A percentile compares a stretch with the other conserved stretches of the same genome.
Evolutionary conservation across 345 rosid genomes (phyloP).

Genomic region (Pelargonium nanum): DNA sequence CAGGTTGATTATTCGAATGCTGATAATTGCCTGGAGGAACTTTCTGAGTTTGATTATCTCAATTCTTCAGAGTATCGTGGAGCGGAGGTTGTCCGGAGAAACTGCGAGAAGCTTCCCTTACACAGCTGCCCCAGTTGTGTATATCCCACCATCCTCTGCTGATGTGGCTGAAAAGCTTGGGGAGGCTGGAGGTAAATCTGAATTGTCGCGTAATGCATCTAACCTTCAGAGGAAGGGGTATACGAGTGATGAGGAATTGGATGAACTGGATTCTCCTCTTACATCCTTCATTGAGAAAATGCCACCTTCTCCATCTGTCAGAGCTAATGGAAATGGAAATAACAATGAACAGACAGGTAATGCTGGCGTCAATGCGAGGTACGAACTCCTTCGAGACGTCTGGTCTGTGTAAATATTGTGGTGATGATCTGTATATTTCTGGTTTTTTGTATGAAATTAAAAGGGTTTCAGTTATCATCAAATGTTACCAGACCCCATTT

Average conservation of each 20-base stretch:
- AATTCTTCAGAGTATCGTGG: conserved; percentile 38
- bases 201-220: conserved; percentile 46
- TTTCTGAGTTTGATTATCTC: not conserved
- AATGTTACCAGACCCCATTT: not conserved
- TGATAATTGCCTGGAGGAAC: not conserved
- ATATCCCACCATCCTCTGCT: conserved; percentile 49
- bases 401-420: conserved; percentile 40
- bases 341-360: conserved; percentile 13
- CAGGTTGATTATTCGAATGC: not conserved
- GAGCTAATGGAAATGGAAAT: conserved; percentile 21
- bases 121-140: conserved; percentile 48
- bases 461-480: conserved; percentile 1
- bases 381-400: conserved; percentile 71
- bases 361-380: conserved; percentile 41
- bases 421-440: conserved; percentile 7
- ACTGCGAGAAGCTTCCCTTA: conserved; percentile 57
- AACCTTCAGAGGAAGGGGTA: conserved; percentile 78
- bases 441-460: not conserved
- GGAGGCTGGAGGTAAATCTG: conserved; percentile 35
- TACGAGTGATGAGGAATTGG: conserved; percentile 85
- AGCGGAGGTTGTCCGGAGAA: conserved; percentile 45
- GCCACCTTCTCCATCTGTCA: conserved; percentile 21
- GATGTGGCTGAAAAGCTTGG: conserved; percentile 57
- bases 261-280: conserved; percentile 70
- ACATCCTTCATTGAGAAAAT: conserved; percentile 42